Conservation (phyloP, 768 basidiomycete species). For the Tricholoma saponaceum region DNA sequence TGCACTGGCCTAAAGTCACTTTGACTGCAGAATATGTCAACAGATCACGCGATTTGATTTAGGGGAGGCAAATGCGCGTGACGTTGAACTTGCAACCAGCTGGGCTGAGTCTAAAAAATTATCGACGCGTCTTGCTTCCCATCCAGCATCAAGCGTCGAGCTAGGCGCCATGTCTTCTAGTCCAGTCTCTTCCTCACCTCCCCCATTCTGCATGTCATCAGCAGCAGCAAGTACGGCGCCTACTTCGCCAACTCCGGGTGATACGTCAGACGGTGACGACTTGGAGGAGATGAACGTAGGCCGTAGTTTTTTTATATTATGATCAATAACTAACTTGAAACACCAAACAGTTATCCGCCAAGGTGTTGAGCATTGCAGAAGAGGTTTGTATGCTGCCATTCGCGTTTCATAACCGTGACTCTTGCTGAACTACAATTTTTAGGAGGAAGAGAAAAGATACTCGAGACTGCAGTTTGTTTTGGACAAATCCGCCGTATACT, state of each 20-base stretch:
- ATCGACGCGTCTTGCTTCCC: constrained; percentile 14
- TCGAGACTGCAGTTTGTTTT: constrained; percentile 61
- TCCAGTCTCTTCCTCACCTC: constrained; percentile 13
- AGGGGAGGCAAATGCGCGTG: constrained; percentile 14
- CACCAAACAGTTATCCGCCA: constrained; percentile 1
- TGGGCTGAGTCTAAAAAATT: constrained; percentile 10
- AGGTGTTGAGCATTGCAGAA: constrained; percentile 6
- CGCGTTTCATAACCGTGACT: neutral
- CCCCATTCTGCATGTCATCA: constrained; percentile 16
- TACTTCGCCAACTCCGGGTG: constrained; percentile 16
- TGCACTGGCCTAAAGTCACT: too few species aligned
- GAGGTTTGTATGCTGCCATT: constrained; percentile 5
- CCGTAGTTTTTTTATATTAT: neutral
- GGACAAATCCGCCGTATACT: constrained; percentile 74
- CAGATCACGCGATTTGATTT: constrained; percentile 5
- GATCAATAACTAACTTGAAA: constrained; percentile 1
- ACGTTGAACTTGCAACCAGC: neutral
- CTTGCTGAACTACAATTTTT: neutral
- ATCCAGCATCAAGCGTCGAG: neutral
- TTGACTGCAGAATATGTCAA: too few species aligned
- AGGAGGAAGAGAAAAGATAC: constrained; percentile 51
- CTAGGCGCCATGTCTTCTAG: constrained; percentile 18
- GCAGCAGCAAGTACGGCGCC: constrained; percentile 17
- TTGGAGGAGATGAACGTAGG: constrained; percentile 11
- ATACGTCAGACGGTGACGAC: constrained; percentile 13